Base-by-base conservation (phyloP, 1,284 basidiomycete species). In the Apiotrichum porosum region DNA sequence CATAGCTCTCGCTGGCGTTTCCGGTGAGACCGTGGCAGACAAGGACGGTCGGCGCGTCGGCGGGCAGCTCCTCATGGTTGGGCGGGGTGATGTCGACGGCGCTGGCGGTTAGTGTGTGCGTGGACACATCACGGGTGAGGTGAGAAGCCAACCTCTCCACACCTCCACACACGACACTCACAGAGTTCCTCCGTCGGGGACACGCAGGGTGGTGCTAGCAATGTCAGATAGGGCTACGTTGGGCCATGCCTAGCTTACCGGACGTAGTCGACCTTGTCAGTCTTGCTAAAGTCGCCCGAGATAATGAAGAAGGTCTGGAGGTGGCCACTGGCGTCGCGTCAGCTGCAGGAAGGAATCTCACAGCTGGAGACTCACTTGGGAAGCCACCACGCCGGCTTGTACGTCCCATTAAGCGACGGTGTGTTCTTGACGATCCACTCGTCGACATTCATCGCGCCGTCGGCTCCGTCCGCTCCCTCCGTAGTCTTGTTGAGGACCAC, bases 1-100 rank as follows among this genome's bases (percentile, higher is more conserved):
- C 86, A 64, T 94, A 94, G 18, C 85, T 80, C 77, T 94, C 92
- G 68, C 92, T 82, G 13, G 86, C 89, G 22, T 89, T 90, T 66
- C 91, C 91, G 8, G 88, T 89, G 38, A 94, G 75, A 17, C 90
- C 91, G 63, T 95, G 92, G 28, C 63, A 68, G 54, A 84, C 76
- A 10, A 91, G 84, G 42, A 97, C 76, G 35, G 93, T 83, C 4
- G 92, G 90, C 2, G 85, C 80, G 51, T 84, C 80, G 19, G 81
- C 77, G 23, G 75, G 70, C 10, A 86, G 63, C 13, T 75, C 67
- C 19, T 75, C 72, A 48, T 80, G 76, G 56, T 81, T 44, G 14
- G 61, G 56, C 2, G 71, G 71, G 0, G 71, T 61, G 14, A 67
- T 63, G 52, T 74, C 79, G 17, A 79, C 35, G 75, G 83, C 47